Percentiles rank a stretch among this genome's conserved stretches.
Conservation (phyloP, 257 asterid genomes). For the Misopates orontium region DNA sequence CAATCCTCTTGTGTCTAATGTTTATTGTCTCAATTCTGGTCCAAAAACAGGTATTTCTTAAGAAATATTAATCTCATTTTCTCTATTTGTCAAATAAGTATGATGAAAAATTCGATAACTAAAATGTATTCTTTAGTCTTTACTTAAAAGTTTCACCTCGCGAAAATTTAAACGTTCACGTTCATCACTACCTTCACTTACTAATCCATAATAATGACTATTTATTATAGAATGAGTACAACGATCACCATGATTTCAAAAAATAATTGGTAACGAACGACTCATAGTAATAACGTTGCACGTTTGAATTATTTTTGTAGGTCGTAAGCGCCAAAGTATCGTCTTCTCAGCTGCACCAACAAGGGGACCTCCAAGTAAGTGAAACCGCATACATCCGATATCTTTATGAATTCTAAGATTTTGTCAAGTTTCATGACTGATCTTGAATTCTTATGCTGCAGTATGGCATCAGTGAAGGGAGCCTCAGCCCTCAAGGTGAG, state of each 20-base stretch:
- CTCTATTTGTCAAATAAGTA: not conserved
- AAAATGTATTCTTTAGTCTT: not conserved
- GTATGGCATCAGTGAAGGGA: slow-evolving; percentile 54
- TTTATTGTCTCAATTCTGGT: slow-evolving; percentile 34
- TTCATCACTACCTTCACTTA: not conserved
- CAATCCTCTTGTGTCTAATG: slow-evolving; percentile 35
- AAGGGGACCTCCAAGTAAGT: slow-evolving; percentile 37
- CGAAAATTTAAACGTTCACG: not conserved
- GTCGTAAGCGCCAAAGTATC: slow-evolving; percentile 31
- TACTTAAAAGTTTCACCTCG: not conserved
- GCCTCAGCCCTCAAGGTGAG: slow-evolving; percentile 60
- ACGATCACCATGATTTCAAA: no score
- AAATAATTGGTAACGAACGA: no score
- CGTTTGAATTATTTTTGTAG: slow-evolving; percentile 26
- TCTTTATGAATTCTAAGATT: not conserved
- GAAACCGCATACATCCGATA: slow-evolving; percentile 3
- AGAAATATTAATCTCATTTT: not conserved
- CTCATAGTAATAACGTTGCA: not conserved
- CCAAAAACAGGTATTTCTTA: slow-evolving; percentile 41
- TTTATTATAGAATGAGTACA: no score
- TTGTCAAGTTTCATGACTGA: slow-evolving; percentile 8
- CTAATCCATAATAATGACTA: not conserved
- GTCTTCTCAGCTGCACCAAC: slow-evolving; percentile 30
- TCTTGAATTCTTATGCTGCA: slow-evolving; percentile 30
- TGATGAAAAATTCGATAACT: not conserved